Evolutionary conservation across 169 alveolate species (phyloP).

Genomic region (Amoebophrya sp.): DNA sequence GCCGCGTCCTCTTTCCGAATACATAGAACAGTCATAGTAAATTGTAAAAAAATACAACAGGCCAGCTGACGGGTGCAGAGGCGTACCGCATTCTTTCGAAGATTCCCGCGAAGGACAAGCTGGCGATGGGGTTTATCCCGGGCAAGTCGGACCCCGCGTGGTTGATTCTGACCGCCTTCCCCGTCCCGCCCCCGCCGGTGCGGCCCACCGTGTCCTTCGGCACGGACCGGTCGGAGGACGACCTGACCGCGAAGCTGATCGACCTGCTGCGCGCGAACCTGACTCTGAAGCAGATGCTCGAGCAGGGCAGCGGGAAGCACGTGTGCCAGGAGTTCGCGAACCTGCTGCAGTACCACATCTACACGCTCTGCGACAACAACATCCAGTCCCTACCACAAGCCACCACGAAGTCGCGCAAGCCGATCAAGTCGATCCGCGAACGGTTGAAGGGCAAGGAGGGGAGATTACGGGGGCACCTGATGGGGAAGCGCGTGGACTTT

Average conservation of each 20-base stretch:
- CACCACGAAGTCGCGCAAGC: conserved; percentile 87
- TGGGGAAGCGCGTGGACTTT: conserved; percentile 99
- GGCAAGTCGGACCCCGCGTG: conserved; percentile 83
- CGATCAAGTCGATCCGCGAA: conserved; percentile 93
- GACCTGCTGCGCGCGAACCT: conserved; percentile 88
- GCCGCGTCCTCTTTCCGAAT: neutral
- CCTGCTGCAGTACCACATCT: conserved; percentile 84
- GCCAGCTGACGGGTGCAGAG: conserved; percentile 66
- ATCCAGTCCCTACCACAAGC: conserved; percentile 90
- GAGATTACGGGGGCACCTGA: conserved; percentile 93
- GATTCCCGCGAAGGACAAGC: conserved; percentile 67
- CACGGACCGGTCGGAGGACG: conserved; percentile 88
- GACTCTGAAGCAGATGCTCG: conserved; percentile 63
- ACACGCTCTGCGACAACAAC: conserved; percentile 93
- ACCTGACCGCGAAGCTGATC: conserved; percentile 85
- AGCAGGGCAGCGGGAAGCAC: conserved; percentile 76
- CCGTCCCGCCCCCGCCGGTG: conserved; percentile 98
- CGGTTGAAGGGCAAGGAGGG: conserved; percentile 99
- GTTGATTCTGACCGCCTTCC: conserved; percentile 83
- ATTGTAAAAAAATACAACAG: conserved; percentile 11
- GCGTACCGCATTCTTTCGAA: conserved; percentile 66
- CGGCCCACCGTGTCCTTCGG: conserved; percentile 93
- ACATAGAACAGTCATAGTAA: neutral
- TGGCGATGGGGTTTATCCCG: conserved; percentile 84
- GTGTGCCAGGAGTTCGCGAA: conserved; percentile 77